Base-by-base conservation (phyloP, 352 stramenopile species). In the Pythium sukuiense region DNA sequence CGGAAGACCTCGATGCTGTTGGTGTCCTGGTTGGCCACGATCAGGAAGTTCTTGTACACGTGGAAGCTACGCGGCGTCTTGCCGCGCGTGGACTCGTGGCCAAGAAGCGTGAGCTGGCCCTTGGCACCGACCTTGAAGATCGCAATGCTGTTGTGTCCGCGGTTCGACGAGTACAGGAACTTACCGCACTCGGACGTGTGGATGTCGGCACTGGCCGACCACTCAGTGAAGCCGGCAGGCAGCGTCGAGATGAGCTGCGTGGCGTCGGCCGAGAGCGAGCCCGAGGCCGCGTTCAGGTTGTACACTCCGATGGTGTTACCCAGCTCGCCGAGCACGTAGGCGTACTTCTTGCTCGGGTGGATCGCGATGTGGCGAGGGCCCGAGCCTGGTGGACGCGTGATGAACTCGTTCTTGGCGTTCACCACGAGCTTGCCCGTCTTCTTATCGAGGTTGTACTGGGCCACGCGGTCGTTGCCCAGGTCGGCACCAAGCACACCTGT, bases 131-230 rank as follows among this genome's bases (percentile, higher is more conserved):
- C 69, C 49, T 70, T 53, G 62, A 87, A 90, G 8, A 86, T 84
- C 6, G 80, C 76, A 55, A 88, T 87, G 45, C 75, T 85, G 68
- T 90, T 63, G 59, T 90, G 80, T 27, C 74, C 76, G 43, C 82
- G 82, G 71, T 88, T 90, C 33, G 81, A 88, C 43, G 78, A 73
- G 77, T 87, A 90, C 27, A 90, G 53, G 59, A 87, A 90, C 43
- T 80, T 70, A 56, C 77, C 77, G 64, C 77, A 72, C 20, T 61
- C 72, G 2, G 81, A 87, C 20, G 86, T 48, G 57, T 87, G 70
- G 63, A 90, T 85, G 41, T 87, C 81, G 26, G 79, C 79, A 30
- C 69, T 76, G 2, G 65, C 60, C 6, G 61, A 74, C 49, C 11
- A 45, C 43, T 72, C 71, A 20, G 29, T 77, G 27, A 76, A 85